These are phyloP conservation scores for Dianthus caryophyllus DNA, from an alignment of 148 eudicot genomes.

Conservation along the genomic window DNA sequence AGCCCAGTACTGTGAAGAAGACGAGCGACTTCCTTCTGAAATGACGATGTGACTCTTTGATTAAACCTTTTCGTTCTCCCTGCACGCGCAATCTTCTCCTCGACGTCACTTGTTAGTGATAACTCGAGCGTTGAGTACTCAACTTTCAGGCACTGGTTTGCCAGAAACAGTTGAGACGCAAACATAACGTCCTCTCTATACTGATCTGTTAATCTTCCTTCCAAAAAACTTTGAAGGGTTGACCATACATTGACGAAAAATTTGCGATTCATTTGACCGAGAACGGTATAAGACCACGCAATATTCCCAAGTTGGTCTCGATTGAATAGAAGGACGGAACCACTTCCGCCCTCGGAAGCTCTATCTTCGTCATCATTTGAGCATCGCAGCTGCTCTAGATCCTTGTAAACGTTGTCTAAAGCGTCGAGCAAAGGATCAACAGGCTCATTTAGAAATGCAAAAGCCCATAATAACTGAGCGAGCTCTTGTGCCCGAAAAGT, in stretches of 20 bases:
- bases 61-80: conserved; percentile 86
- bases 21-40: conserved; percentile 89
- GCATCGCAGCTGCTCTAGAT: conserved; percentile 45
- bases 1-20: conserved; percentile 80
- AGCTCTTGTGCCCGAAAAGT: conserved; percentile 84
- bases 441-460: conserved; percentile 73
- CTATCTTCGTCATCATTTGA: conserved; percentile 22
- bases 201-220: conserved; percentile 67
- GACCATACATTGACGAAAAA: conserved; percentile 73
- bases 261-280: conserved; percentile 55
- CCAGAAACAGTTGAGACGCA: conserved; percentile 77
- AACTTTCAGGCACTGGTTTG: conserved; percentile 78
- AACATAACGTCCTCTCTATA: conserved; percentile 89
- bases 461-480: conserved; percentile 95
- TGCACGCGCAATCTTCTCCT: conserved; percentile 62
- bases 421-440: conserved; percentile 59
- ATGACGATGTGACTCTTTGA: conserved; percentile 75
- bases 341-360: conserved; percentile 13
- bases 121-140: conserved; percentile 59
- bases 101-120: conserved; percentile 50
- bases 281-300: conserved; percentile 87
- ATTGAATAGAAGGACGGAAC: conserved; percentile 41
- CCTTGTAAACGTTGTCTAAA: conserved; percentile 54
- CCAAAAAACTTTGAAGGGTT: conserved; percentile 54
- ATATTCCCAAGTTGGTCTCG: conserved; percentile 91